Conservation (phyloP, 2,329 filamentous ascomycete genomes). For the Exophiala phaeomuriformis region DNA sequence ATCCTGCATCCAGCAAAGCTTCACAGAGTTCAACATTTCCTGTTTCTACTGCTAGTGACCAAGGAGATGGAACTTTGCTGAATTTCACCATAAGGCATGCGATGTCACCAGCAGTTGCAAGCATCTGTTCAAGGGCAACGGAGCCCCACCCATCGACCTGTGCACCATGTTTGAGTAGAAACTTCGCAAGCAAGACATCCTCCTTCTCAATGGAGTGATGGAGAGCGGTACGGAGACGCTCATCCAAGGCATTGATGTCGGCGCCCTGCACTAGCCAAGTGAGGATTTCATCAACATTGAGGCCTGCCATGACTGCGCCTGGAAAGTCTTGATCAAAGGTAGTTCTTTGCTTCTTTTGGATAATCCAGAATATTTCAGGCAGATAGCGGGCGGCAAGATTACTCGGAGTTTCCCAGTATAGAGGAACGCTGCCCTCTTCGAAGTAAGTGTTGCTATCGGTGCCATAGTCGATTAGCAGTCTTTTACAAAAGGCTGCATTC, state of each 20-base stretch:
- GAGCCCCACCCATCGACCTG: background rate
- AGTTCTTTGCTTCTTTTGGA: background rate
- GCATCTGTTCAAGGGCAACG: background rate
- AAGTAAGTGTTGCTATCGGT: background rate
- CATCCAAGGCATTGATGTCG: conserved; percentile 2
- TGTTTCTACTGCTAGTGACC: background rate
- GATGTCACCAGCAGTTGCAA: background rate
- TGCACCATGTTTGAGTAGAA: conserved; percentile 1
- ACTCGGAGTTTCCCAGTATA: background rate
- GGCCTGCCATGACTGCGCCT: background rate
- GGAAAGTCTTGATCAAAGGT: background rate
- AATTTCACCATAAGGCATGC: background rate
- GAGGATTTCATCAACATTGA: background rate
- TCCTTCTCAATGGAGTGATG: background rate
- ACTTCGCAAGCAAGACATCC: background rate
- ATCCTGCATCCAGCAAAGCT: background rate
- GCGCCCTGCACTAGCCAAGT: background rate
- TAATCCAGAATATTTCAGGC: background rate
- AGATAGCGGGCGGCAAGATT: background rate
- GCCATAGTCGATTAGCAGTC: background rate
- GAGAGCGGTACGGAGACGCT: background rate
- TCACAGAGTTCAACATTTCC: background rate
- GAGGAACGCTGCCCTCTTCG: background rate
- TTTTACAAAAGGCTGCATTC: background rate
- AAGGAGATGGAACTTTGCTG: background rate